Base-by-base conservation (phyloP, 805 yeast species). In the Cephaloascus albidus region DNA sequence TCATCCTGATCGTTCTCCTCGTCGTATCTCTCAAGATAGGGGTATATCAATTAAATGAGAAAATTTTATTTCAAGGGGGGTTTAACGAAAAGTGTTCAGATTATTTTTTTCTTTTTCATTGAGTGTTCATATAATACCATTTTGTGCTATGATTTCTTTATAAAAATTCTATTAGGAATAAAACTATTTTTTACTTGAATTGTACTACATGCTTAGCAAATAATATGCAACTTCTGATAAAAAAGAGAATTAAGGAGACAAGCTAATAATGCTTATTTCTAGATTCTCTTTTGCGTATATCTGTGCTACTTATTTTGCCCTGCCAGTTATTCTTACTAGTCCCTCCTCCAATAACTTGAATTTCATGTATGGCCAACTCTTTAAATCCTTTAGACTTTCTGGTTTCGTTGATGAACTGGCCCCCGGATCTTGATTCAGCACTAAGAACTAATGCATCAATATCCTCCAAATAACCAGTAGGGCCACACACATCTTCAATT, bases 401-500 rank as follows among this genome's bases (percentile, higher is more conserved):
- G 31, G 69, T 69, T 12, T 74, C 63, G 52, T 94, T 93, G 35
- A 93, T 81, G 41, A 67, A 65, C 0, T 63, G 72, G 0, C 85
- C 97, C 2, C 97, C 97, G 8, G 68, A 54, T 0, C 68, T 59
- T 0, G 97, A 82, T 51, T 93, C 98, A 35, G 76, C 68, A 46
- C 95, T 85, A 3, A 93, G 77, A 0, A 90, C 78, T 33, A 93
- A 67, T 1, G 88, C 82, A 47, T 89, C 85, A 32, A 93, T 85
- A 37, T 78, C 80, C 12, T 70, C 68, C 2, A 83, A 69, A 10
- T 72, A 69, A 0, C 87, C 95, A 0, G 98, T 88, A 3, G 97
- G 98, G 0, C 99, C 99, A 60, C 94, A 88, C 0, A 89, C 72
- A 54, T 93, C 97, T 43, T 78, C 72, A 36, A 93, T 79, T 45